Evolutionary conservation across 116 monocot species (phyloP), one percentile per base, ranked within the genome.

Genomic region (Papilionanthe hybrid): DNA sequence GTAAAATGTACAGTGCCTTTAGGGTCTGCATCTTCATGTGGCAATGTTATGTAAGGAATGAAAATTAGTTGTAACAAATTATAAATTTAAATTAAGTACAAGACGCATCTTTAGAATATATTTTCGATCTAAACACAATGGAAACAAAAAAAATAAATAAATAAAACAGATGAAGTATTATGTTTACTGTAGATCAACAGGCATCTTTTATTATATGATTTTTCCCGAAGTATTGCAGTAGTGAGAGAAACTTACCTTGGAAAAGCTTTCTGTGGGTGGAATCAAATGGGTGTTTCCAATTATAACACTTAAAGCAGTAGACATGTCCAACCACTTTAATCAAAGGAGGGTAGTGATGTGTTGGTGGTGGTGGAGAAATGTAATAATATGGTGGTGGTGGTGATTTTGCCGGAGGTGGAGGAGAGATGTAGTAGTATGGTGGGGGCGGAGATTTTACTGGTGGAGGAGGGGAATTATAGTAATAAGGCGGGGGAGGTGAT

Each of bases 381-480:
- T 84, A 84, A 30, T 84, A 75, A 20, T 84, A 80, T 22, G 83
- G 75, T 4, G 86, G 82, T 0, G 86, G 81, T 0, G n/a, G 82
- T 18, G 50, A 75, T 11, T 27, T 47, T 9, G 57, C 5, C 0
- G 82, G 86, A 0, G 86, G 86, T 0, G 86, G 86, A 3, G 86
- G 86, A 1, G 86, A 86, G 0, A 30, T n/a, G 20, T 86, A 86
- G 25, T 80, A 63, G 44, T 83, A 86, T 0, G 83, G 79, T 0
- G 86, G 79, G 0, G 81, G n/a, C n/a, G n/a, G n/a, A n/a, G 81
- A 77, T 0, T 58, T 60, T 0, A 55, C 41, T 0, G 85, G 85
- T 0, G 85, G 85, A 3, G 85, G 82, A 13, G 81, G 68, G 0
- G 81, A 82, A 28, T 28, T 82, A 18, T 84, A 84, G 43, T 76